Evolutionary conservation across 192 early-diverging fungal genomes (phyloP), one percentile per base, ranked within the genome.

Genomic region (Linnemannia zychae): DNA sequence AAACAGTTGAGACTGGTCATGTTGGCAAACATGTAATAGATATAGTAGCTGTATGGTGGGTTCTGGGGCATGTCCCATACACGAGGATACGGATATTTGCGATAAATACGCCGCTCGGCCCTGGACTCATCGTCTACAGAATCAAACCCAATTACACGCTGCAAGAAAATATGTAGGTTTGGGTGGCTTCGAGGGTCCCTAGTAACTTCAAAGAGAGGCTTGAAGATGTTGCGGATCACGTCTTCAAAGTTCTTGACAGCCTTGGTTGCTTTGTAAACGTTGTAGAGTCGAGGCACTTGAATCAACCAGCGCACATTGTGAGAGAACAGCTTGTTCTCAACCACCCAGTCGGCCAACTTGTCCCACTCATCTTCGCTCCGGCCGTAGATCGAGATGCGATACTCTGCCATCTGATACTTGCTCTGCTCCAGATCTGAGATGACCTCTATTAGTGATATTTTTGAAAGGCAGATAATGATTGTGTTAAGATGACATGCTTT

Each of bases 331-430:
- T 97, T 96, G 92, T 99, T 94, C 70, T 97, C 89, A 28, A 98
- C 90, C 0, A 99, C 94, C 96, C 98, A 97, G 53, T 94, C 92
- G 2, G 98, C 98, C 20, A 99, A 90, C 71, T 97, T 97, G 88
- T 97, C 96, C 98, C 98, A 99, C 88, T 99, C 98, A 46, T 90
- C 75, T 24, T 89, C 82, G 24, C 93, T 94, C 77, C 96, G 82
- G 31, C 98, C 98, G 86, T 99, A 99, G 81, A 99, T 97, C 0
- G 97, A 97, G 17, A 97, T 91, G 65, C 98, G 95, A 80, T 96
- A 99, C 89, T 99, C 98, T 37, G 93, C 94, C 92, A 95, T 95
- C 81, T 99, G 98, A 84, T 99, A 99, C 71, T 99, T 99, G 81
- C 94, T 95, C 77, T 94, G 90, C 77, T 99, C 98, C 69, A 99